Base-by-base conservation (phyloP, 805 yeast genomes). In the Vanderwaltozyma tropicalis region DNA sequence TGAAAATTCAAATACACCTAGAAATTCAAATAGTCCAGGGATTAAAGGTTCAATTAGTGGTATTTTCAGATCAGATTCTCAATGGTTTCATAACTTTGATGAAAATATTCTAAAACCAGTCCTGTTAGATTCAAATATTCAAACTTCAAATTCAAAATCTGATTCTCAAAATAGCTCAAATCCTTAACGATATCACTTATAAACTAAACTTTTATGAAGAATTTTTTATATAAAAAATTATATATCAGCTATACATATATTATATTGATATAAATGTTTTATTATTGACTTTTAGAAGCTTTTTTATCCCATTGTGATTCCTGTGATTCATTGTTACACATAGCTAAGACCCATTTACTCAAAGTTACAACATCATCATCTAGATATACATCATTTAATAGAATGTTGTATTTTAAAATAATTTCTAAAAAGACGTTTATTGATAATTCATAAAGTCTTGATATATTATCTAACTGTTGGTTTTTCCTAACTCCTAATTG, bases 21-120 rank as follows among this genome's bases (percentile, higher is more conserved):
- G 38, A 25, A 14, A 20, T 13, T 35, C 38, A 4, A 29, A 29
- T 17, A 21, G n/a, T 9, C 28, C 34, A 16, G 35, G 38, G 26
- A 19, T 45, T 3, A 45, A 39, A 24, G 40, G 41, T 24, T 24
- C 42, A n/a, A 16, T 57, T 19, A 52, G 53, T 16, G 51, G 44
- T 10, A 40, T 58, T 20, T 55, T 55, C 29, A 47, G 44, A 16
- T 41, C 60, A 19, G 61, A 57, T 39, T 82, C 88, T 10, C 78
- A 74, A 55, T 89, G 98, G 97, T 92, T 92, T 59, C 80, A 85
- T 16, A 80, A 76, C 49, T 85, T 92, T 54, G 99, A 92, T 56
- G 96, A 92, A 50, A 85, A 85, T 55, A 92, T 92, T 17, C 68
- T 92, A 50, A 88, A 88, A 58, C 96, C 96, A 1, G 95, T 86